A percentile compares a stretch with the other conserved stretches of the same genome.
Evolutionary conservation across 306 rosid genomes (phyloP).

Genomic region (Corylus americana): DNA sequence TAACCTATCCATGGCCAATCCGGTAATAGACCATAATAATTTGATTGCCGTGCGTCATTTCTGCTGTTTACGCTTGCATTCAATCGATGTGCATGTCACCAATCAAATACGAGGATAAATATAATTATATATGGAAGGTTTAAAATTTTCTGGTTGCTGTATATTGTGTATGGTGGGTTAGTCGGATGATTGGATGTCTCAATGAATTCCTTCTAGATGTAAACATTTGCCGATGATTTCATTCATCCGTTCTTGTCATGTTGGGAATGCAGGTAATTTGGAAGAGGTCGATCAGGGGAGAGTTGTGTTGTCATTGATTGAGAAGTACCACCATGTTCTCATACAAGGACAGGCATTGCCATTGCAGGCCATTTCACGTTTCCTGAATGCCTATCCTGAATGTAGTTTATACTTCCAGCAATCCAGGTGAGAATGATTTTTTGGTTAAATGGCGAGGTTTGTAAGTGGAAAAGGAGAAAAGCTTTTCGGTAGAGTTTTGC

Average conservation of each 20-base stretch:
- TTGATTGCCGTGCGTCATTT: background rate
- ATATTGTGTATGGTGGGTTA: background rate
- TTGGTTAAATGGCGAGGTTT: slow-evolving; percentile 8
- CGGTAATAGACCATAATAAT: background rate
- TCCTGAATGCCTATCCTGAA: slow-evolving; percentile 55
- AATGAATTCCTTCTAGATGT: slow-evolving; percentile 17
- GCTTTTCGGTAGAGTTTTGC: background rate
- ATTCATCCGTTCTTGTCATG: slow-evolving; percentile 22
- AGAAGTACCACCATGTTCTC: slow-evolving; percentile 51
- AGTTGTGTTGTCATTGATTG: slow-evolving; percentile 45
- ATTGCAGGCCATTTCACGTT: slow-evolving; percentile 41
- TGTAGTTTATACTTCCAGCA: slow-evolving; percentile 46
- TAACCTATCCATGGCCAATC: background rate
- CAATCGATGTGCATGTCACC: background rate
- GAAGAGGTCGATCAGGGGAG: slow-evolving; percentile 52
- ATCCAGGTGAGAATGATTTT: slow-evolving; percentile 24
- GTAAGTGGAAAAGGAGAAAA: slow-evolving; percentile 7
- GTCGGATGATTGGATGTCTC: slow-evolving; percentile 19
- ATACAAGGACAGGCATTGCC: slow-evolving; percentile 47
- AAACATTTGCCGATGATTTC: slow-evolving; percentile 5
- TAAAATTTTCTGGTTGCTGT: background rate
- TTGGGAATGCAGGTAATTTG: slow-evolving; percentile 55
- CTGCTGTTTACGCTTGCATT: background rate
- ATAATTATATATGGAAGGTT: background rate
- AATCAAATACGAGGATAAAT: background rate